These are phyloP conservation scores for Tribonema minus DNA, from an alignment of 108 stramenopile genomes.

Conservation along the genomic window DNA sequence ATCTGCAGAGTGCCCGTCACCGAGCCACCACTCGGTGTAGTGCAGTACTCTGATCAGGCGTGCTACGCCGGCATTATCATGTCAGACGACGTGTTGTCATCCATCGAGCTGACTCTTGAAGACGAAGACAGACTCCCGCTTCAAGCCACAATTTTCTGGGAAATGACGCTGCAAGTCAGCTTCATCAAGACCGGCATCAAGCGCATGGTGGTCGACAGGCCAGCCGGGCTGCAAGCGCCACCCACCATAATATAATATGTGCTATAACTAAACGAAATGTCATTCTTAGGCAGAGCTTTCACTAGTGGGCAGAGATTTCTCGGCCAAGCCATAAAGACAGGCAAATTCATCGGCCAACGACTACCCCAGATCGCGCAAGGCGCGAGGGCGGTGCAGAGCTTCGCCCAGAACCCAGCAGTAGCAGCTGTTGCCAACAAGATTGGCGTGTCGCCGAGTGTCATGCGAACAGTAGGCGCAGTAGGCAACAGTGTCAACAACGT, in stretches of 20 bases:
- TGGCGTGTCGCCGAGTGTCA: not conserved
- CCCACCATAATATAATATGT: not conserved
- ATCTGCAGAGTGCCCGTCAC: not conserved
- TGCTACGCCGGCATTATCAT: not conserved
- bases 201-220: not conserved
- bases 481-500: not conserved
- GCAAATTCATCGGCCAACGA: not conserved
- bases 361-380: not conserved
- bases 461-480: not conserved
- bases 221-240: not conserved
- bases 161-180: not conserved
- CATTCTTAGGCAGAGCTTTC: not conserved
- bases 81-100: not conserved
- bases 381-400: not conserved
- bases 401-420: not conserved
- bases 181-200: not conserved
- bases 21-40: not conserved
- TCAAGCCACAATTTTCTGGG: not conserved
- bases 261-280: not conserved
- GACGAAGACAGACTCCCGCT: not conserved
- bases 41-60: not conserved
- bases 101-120: not conserved
- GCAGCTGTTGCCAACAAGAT: not conserved
- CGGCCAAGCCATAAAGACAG: not conserved
- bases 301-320: not conserved